phyloP scores from a whole-genome alignment of 257 asterid species.

The Pogostemon cablin region DNA sequence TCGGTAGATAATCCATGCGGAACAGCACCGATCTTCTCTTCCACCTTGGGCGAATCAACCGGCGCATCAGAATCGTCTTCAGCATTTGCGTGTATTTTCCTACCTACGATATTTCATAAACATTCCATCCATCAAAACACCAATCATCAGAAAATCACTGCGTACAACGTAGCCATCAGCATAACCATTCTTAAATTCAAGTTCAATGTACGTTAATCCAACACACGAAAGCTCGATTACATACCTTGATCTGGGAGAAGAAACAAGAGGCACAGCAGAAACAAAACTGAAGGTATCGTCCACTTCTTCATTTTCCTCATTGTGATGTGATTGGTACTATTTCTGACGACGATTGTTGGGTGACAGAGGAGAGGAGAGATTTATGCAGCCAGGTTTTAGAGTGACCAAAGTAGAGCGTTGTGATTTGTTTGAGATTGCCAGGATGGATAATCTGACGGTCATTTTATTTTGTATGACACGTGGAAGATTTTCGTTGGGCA shows the following conservation, averaged over 20 bases:
- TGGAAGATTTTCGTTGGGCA: conserved; percentile 49
- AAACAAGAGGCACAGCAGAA: conserved; percentile 65
- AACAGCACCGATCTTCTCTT: conserved; percentile 80
- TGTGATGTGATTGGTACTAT: not conserved
- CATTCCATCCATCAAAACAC: not conserved
- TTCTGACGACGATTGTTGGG: not conserved
- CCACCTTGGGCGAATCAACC: conserved; percentile 88
- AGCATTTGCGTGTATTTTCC: conserved; percentile 76
- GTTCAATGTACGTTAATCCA: conserved; percentile 1
- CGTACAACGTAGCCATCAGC: conserved; percentile 10
- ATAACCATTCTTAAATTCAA: not conserved
- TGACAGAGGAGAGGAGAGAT: conserved; percentile 20
- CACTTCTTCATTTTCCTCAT: conserved; percentile 67
- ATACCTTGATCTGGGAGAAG: conserved; percentile 89
- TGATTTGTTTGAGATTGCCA: conserved; percentile 44
- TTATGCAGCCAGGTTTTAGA: conserved; percentile 32
- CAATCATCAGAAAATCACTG: not conserved
- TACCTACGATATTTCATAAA: conserved; percentile 43
- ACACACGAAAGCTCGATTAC: not conserved
- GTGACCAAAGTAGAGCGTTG: conserved; percentile 39
- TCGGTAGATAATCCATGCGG: conserved; percentile 88
- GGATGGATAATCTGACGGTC: not conserved
- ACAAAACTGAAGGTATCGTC: conserved; percentile 66
- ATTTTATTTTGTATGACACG: conserved; percentile 26
- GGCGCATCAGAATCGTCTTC: conserved; percentile 69